Evolutionary conservation across 2,329 filamentous ascomycete species (phyloP).

Genomic region (Apiospora koreana): DNA sequence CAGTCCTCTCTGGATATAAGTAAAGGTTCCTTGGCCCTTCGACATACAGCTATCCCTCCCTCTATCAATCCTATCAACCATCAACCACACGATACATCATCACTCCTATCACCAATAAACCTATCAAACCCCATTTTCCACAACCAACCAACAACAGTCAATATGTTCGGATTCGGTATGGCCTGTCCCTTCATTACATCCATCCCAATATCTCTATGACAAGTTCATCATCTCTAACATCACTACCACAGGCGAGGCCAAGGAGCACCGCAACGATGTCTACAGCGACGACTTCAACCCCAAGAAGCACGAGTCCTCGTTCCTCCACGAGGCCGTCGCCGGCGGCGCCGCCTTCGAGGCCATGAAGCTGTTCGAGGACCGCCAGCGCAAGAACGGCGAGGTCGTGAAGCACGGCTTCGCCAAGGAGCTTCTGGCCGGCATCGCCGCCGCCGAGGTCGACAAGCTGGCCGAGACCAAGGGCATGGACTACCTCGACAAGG

Average conservation of each 20-base stretch:
- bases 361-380: slow-evolving; percentile 79
- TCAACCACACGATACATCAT: not conserved
- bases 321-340: slow-evolving; percentile 74
- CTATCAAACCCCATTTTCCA: not conserved
- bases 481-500: slow-evolving; percentile 58
- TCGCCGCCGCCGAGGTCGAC: slow-evolving; percentile 76
- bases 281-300: slow-evolving; percentile 34
- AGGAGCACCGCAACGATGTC: slow-evolving; percentile 44
- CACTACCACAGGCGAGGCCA: slow-evolving; percentile 38
- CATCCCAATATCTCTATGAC: not conserved
- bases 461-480: slow-evolving; percentile 73
- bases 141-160: slow-evolving; percentile 13
- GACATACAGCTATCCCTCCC: not conserved
- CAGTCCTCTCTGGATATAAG: not conserved
- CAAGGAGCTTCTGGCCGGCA: slow-evolving; percentile 73
- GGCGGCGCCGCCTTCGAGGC: slow-evolving; percentile 77
- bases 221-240: not conserved
- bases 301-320: slow-evolving; percentile 56
- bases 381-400: slow-evolving; percentile 68
- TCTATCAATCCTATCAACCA: not conserved
- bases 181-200: not conserved
- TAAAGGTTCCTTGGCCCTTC: not conserved
- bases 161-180: slow-evolving; percentile 35
- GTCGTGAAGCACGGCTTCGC: slow-evolving; percentile 70
- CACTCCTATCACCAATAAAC: not conserved